Percentiles rank a stretch among this genome's conserved stretches.
Conservation (phyloP, 768 basidiomycete species). For the Termitomyces eurrhizus region DNA sequence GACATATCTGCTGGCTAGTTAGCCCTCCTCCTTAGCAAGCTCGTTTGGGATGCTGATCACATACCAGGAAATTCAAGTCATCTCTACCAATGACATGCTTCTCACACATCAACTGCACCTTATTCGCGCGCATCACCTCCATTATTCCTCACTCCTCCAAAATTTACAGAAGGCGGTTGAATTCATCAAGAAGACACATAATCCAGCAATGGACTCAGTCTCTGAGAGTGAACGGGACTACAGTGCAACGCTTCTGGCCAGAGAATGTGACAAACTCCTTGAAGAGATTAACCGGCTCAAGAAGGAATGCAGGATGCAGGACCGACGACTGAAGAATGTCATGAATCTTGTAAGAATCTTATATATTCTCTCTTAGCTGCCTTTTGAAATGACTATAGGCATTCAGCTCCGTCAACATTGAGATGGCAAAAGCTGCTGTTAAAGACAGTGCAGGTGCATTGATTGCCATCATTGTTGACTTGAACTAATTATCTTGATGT, state of each 20-base stretch:
- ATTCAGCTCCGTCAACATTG: conserved; percentile 56
- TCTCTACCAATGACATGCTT: conserved; percentile 32
- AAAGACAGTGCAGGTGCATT: conserved; percentile 43
- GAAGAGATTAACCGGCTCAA: conserved; percentile 47
- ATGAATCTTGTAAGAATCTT: conserved; percentile 40
- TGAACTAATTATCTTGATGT: neutral
- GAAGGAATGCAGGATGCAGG: conserved; percentile 37
- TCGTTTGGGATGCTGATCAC: neutral
- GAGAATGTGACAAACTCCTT: conserved; percentile 47
- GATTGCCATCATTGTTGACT: neutral
- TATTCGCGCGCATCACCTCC: conserved; percentile 48
- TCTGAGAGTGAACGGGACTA: conserved; percentile 22
- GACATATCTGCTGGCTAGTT: conserved; percentile 22
- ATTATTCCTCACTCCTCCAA: conserved; percentile 43
- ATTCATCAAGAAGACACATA: conserved; percentile 39
- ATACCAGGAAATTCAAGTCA: conserved; percentile 40
- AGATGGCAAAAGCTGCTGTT: conserved; percentile 49
- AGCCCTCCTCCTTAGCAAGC: neutral
- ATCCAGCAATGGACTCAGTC: conserved; percentile 46
- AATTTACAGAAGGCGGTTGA: conserved; percentile 42
- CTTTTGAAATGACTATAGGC: conserved; percentile 30
- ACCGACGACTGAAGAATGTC: conserved; percentile 46
- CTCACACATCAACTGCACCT: conserved; percentile 48
- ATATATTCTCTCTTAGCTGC: neutral
- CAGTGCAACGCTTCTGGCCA: conserved; percentile 30